A percentile compares a stretch with the other conserved stretches of the same genome.
phyloP scores from a whole-genome alignment of 2,329 filamentous ascomycete genomes.

The Orbilia quercus region DNA sequence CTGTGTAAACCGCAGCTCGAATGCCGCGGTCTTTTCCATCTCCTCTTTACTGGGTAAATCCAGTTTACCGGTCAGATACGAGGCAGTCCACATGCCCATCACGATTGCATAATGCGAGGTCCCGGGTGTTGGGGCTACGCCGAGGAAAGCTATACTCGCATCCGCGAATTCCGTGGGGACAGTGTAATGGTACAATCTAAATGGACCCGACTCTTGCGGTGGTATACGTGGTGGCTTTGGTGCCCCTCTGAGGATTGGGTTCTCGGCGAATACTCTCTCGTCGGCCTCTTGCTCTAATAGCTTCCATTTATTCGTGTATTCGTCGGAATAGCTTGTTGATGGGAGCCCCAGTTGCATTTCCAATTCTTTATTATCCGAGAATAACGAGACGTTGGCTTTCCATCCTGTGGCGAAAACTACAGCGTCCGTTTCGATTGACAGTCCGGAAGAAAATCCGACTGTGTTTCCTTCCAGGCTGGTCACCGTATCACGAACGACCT shows the following conservation, averaged over 20 bases:
- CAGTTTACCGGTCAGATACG: conserved; percentile 40
- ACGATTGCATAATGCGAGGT: conserved; percentile 29
- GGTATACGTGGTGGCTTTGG: conserved; percentile 40
- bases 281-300: conserved; percentile 42
- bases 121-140: conserved; percentile 42
- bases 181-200: conserved; percentile 49
- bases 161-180: conserved; percentile 50
- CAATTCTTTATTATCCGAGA: conserved; percentile 35
- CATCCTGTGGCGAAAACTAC: conserved; percentile 49
- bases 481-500: conserved; percentile 43
- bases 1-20: conserved; percentile 47
- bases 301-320: conserved; percentile 48
- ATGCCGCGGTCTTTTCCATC: conserved; percentile 40
- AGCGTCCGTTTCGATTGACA: conserved; percentile 40
- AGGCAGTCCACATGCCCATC: conserved; percentile 40
- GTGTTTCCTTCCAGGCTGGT: conserved; percentile 15
- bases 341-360: conserved; percentile 49
- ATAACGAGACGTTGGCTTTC: conserved; percentile 43
- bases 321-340: conserved; percentile 38
- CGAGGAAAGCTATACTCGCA: conserved; percentile 45
- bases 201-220: conserved; percentile 49
- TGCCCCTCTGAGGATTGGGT: conserved; percentile 46
- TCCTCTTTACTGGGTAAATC: conserved; percentile 48
- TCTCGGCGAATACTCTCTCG: conserved; percentile 43
- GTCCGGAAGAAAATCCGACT: conserved; percentile 31